These are phyloP conservation scores for Marasmius fiardii DNA, from an alignment of 1,284 basidiomycete genomes.

Conservation along the genomic window DNA sequence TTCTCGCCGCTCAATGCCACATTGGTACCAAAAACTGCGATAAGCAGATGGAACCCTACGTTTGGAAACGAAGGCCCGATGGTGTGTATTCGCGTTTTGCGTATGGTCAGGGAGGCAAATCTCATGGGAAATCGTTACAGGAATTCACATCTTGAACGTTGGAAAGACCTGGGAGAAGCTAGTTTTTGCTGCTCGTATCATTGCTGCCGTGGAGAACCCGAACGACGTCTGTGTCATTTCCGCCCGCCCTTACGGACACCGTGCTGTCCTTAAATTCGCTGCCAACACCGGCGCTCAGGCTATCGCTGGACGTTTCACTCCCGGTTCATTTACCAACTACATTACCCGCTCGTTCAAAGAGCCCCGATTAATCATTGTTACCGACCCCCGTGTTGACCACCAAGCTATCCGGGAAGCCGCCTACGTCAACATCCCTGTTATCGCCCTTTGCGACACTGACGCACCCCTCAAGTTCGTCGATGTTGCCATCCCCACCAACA, in stretches of 20 bases:
- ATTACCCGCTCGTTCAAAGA: conserved; percentile 99
- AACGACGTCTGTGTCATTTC: conserved; percentile 98
- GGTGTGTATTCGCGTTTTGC: conserved; percentile 53
- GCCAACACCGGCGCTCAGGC: conserved; percentile 98
- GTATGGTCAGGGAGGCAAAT: conserved; percentile 14
- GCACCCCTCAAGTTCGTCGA: conserved; percentile 97
- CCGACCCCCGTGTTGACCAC: conserved; percentile 98
- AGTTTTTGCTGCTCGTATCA: conserved; percentile 91
- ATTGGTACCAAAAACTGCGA: conserved; percentile 99
- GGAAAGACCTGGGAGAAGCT: conserved; percentile 99
- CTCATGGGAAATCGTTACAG: conserved; percentile 36
- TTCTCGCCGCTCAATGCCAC: conserved; percentile 95
- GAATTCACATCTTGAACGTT: conserved; percentile 96
- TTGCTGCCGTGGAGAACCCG: conserved; percentile 96
- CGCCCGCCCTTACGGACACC: conserved; percentile 97
- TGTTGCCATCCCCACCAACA: conserved; percentile 98
- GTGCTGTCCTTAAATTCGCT: conserved; percentile 98
- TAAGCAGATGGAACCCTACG: conserved; percentile 97
- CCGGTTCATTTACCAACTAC: conserved; percentile 99
- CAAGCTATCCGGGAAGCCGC: conserved; percentile 99
- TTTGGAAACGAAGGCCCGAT: conserved; percentile 95
- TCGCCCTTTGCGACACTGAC: conserved; percentile 98
- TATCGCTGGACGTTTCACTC: conserved; percentile 98
- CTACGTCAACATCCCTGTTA: conserved; percentile 99
- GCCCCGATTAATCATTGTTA: conserved; percentile 96